Percentiles rank a stretch among this genome's conserved stretches.
Evolutionary conservation across 768 basidiomycete genomes (phyloP).

Genomic region (Trametes cingulata): DNA sequence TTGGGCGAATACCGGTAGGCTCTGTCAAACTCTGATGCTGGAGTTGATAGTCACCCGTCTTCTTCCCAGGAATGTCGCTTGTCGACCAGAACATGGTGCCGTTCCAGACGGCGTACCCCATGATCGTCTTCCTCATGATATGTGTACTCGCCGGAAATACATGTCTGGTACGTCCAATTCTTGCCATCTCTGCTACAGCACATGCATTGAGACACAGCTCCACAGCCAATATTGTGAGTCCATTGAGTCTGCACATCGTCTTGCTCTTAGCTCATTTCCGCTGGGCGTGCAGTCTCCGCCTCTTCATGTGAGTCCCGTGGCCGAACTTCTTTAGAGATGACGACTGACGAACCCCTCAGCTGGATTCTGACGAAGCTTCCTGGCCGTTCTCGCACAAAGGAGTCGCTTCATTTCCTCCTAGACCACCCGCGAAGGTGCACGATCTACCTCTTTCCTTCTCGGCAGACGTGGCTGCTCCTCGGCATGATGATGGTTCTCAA

Average conservation of each 20-base stretch:
- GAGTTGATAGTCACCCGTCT: too few species aligned
- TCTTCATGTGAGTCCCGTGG: constrained; percentile 66
- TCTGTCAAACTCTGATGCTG: not conserved
- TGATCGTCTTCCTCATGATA: constrained; percentile 44
- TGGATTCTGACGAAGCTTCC: constrained; percentile 72
- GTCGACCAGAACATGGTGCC: constrained; percentile 54
- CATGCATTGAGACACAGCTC: not conserved
- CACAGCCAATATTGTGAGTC: constrained; percentile 82
- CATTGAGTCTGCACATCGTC: constrained; percentile 8
- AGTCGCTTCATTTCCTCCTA: constrained; percentile 86
- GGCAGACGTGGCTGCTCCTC: constrained; percentile 90
- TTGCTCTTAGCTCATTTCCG: not conserved
- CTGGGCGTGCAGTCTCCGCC: constrained; percentile 59
- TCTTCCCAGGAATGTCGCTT: constrained; percentile 41
- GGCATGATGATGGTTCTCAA: constrained; percentile 65
- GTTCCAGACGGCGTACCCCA: constrained; percentile 48
- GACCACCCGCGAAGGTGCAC: constrained; percentile 94
- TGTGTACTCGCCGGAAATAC: constrained; percentile 58
- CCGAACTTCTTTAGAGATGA: constrained; percentile 32
- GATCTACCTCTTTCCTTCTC: constrained; percentile 85
- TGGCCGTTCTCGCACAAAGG: constrained; percentile 55
- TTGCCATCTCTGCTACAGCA: not conserved
- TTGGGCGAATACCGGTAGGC: constrained; percentile 48
- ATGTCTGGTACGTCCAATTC: constrained; percentile 44
- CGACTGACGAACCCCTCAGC: constrained; percentile 41